Base-by-base conservation (phyloP, 371 early-diverging fungal species). In the Circinella minor region DNA sequence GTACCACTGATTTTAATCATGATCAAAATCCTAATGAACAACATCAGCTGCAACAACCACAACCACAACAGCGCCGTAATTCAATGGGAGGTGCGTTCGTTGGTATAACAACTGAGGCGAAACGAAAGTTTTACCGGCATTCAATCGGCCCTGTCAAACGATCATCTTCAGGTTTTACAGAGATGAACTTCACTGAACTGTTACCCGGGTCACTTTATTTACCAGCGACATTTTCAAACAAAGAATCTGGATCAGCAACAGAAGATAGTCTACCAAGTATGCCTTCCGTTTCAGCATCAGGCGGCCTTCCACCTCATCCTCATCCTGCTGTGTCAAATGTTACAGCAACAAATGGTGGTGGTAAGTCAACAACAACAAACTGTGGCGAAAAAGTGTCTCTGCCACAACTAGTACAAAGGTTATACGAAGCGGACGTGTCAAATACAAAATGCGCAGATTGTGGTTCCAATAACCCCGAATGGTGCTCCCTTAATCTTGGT, bases 401-500 rank as follows among this genome's bases (percentile, higher is more conserved):
- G 27, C 57, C 57, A 14, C 9, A 46, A 14, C 11, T 69, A n/a
- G 46, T 65, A n/a, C 71, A 81, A 7, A 61, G 68, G 1, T 69
- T 87, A 66, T 77, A 81, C 54, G 71, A 87, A 65, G 65, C 65
- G 8, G 88, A 88, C 70, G 73, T 68, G 34, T 81, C 81, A 27
- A 96, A 97, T 79, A 72, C 76, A 15, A 61, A 65, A 36, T 97
- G 98, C 74, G 96, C 94, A 4, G 98, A 98, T 76, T 98, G 98
- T 78, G 92, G 90, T 36, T 78, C 84, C 18, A 75, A 82, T 15
- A 87, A 86, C n/a, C 95, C 96, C 14, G 94, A 94, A 47, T 99
- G 99, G 99, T 94, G 96, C 54, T 93, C 94, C 43, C 83, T 95
- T 38, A 97, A 95, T 65, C 85, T 97, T 36, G 99, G 99, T 15